These are phyloP conservation scores for Pythium biforme DNA, from an alignment of 352 stramenopile species.

Conservation along the genomic window DNA sequence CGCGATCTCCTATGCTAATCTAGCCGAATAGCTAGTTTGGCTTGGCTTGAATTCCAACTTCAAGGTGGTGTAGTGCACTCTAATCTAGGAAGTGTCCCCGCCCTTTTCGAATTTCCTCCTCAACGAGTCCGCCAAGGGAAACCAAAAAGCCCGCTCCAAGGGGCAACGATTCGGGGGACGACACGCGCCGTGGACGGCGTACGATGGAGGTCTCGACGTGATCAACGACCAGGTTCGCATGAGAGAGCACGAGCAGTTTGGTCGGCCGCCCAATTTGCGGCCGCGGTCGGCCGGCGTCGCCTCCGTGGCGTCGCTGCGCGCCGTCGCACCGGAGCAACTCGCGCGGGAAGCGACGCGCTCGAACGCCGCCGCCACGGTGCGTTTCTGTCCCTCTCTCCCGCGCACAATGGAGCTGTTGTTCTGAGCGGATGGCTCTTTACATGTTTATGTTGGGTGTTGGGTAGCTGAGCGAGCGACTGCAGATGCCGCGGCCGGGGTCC, in stretches of 20 bases:
- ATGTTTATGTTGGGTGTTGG: neutral
- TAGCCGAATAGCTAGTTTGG: too few relatives aligned
- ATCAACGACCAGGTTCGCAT: neutral
- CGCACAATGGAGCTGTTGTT: too few relatives aligned
- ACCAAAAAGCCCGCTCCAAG: neutral
- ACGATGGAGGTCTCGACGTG: neutral
- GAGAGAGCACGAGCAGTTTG: slow-evolving; percentile 48
- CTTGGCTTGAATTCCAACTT: too few relatives aligned
- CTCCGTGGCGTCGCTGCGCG: slow-evolving; percentile 19
- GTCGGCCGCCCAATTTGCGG: slow-evolving; percentile 45
- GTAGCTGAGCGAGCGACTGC: slow-evolving; percentile 53
- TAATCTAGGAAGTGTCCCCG: too few relatives aligned
- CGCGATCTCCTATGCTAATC: neutral
- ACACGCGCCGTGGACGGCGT: too few relatives aligned
- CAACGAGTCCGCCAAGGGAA: too few relatives aligned
- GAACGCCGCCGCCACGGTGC: slow-evolving; percentile 1
- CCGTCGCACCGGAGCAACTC: slow-evolving; percentile 24
- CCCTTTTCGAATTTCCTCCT: too few relatives aligned
- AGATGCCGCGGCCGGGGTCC: slow-evolving; percentile 41
- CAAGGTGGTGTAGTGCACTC: too few relatives aligned
- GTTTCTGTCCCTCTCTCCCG: neutral
- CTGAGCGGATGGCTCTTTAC: too few relatives aligned
- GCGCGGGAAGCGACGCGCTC: slow-evolving; percentile 16
- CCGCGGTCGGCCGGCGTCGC: slow-evolving; percentile 41
- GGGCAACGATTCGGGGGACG: neutral